Percentiles rank a stretch among this genome's conserved stretches.
phyloP scores from a whole-genome alignment of 2,329 filamentous ascomycete species.

The Fusarium zealandicum region DNA sequence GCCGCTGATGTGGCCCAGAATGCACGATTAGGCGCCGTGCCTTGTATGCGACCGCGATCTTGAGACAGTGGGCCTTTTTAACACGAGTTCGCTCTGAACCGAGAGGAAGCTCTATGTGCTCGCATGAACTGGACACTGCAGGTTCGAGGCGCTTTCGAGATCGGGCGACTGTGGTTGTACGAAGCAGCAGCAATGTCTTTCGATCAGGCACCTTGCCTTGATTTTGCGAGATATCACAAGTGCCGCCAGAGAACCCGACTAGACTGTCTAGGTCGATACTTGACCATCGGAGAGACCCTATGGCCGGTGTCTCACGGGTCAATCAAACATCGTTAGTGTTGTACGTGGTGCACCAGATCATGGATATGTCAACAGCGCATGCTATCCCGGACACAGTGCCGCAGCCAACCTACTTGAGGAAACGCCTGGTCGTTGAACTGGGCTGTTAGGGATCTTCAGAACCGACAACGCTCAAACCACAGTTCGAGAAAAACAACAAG shows the following conservation, averaged over 20 bases:
- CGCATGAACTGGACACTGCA: constrained; percentile 4
- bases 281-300: background rate
- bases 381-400: background rate
- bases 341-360: too few relatives aligned
- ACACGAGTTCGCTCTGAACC: background rate
- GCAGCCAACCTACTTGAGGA: constrained; percentile 3
- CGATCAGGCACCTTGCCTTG: background rate
- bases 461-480: background rate
- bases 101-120: background rate
- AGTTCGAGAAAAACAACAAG: background rate
- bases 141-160: background rate
- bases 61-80: background rate
- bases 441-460: background rate
- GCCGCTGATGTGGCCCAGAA: constrained; percentile 1
- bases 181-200: background rate
- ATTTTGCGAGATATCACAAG: background rate
- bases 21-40: constrained; percentile 13
- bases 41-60: constrained; percentile 2
- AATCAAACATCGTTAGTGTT: background rate
- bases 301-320: background rate
- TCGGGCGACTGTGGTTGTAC: background rate
- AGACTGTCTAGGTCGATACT: background rate
- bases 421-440: constrained; percentile 2
- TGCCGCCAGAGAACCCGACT: background rate
- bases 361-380: too few relatives aligned